Conservation (phyloP, 2,329 filamentous ascomycete genomes). For the Alternaria tenuissima region DNA sequence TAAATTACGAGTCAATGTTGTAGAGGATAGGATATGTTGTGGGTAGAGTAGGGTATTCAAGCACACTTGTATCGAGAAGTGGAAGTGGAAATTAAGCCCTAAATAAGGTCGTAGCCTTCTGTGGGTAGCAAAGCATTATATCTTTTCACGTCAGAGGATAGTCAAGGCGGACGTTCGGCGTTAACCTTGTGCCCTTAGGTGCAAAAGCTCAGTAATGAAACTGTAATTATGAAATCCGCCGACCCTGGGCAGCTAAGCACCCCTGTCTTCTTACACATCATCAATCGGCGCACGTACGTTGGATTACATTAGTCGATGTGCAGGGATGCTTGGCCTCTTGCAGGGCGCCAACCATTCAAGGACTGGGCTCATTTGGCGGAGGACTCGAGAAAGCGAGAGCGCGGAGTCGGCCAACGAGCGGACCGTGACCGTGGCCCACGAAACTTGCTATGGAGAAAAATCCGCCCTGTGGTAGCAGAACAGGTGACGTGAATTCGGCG, state of each 20-base stretch:
- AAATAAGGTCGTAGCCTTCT: conserved; percentile 38
- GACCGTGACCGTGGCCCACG: conserved; percentile 31
- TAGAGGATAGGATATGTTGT: conserved; percentile 14
- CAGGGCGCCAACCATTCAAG: conserved; percentile 50
- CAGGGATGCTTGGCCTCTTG: conserved; percentile 42
- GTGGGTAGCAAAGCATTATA: conserved; percentile 51
- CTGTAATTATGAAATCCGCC: conserved; percentile 41
- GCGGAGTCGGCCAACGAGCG: conserved; percentile 42
- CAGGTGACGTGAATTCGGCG: conserved; percentile 31
- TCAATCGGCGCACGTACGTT: conserved; percentile 45
- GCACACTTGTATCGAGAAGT: conserved; percentile 10
- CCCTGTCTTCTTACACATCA: conserved; percentile 41
- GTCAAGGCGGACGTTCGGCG: conserved; percentile 49
- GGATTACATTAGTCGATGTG: conserved; percentile 43
- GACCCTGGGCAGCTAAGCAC: conserved; percentile 35
- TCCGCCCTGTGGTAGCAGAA: conserved; percentile 24
- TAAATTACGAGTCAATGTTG: conserved; percentile 6
- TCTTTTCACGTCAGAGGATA: conserved; percentile 50
- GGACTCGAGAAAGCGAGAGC: conserved; percentile 44
- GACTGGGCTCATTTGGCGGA: conserved; percentile 39
- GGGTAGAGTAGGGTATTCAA: conserved; percentile 9
- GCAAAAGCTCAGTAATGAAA: conserved; percentile 38
- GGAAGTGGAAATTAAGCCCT: conserved; percentile 37
- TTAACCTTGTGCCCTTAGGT: conserved; percentile 31
- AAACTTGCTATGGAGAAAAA: conserved; percentile 22